Evolutionary conservation across 495 filamentous ascomycete genomes (phyloP).

Genomic region (Penicillium verhagenii): DNA sequence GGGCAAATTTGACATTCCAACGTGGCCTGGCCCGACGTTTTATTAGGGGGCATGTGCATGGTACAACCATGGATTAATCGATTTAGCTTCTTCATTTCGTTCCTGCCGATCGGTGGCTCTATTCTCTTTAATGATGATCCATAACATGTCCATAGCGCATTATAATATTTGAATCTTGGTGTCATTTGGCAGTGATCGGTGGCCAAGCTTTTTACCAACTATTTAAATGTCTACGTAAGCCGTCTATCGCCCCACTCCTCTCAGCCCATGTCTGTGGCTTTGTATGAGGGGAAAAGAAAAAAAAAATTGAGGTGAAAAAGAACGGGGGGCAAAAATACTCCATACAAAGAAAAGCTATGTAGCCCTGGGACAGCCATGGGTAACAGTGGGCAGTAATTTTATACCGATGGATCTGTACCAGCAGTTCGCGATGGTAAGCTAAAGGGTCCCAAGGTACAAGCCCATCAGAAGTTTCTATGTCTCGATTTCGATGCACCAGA

Average conservation of each 20-base stretch:
- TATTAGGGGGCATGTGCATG: background rate
- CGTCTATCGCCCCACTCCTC: background rate
- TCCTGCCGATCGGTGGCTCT: background rate
- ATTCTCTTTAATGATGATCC: background rate
- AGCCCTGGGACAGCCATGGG: no score
- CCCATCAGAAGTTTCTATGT: background rate
- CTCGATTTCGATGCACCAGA: background rate
- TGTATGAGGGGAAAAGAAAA: background rate
- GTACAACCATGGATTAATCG: background rate
- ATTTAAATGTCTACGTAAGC: background rate
- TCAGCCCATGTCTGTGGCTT: background rate
- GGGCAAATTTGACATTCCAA: background rate
- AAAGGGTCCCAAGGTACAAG: background rate
- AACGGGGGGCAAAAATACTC: no score
- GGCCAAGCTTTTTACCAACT: background rate
- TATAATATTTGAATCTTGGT: background rate
- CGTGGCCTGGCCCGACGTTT: background rate
- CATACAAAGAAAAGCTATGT: no score
- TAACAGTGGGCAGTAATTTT: no score
- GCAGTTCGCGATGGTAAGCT: background rate
- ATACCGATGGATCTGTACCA: background rate
- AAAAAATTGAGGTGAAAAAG: no score
- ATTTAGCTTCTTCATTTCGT: background rate
- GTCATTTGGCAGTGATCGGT: background rate
- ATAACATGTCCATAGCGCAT: background rate